Base-by-base conservation (phyloP, 306 rosid species). In the Cicer pinnatifidum region DNA sequence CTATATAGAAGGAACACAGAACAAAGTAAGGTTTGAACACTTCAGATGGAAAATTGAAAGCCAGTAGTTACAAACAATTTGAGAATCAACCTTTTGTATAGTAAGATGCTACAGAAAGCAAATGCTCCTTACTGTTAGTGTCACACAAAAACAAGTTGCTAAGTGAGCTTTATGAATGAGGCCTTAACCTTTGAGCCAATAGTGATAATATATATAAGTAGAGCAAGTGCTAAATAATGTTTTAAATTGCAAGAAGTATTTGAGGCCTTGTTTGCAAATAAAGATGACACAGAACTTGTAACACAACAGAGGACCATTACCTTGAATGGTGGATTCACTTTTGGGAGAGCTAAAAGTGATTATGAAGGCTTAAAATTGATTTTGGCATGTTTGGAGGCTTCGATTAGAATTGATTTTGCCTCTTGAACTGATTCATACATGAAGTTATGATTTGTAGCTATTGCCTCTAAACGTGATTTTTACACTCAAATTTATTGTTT, bases 31-130 rank as follows among this genome's bases (percentile, higher is more conserved):
- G 52, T 37, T 64, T 54, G 59, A 71, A 69, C 46, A 67, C 47
- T 65, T 45, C 11, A 64, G 53, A 47, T 19, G 43, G 56, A 84
- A 81, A 59, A 48, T 45, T 10, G 38, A 85, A 79, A 62, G 8
- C 71, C 19, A 44, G 50, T 59, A 53, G 72, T 48, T 4, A 12
- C 35, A 38, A 38, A 58, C 16, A 53, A 38, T 51, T 56, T 41
- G 46, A 59, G 71, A 84, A 35, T 58, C 71, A 61, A 91, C 98
- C 97, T 89, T 88, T 87, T 59, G 75, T 72, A 71, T 88, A 83
- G 76, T 88, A 69, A 41, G 92, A 71, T 52, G 86, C 90, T n/a
- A 88, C 91, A 57, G 82, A 80, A 71, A 71, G 86, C 81, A 93
- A 79, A 79, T 86, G 81, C 76, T 88, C 92, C 86, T 62, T 72